phyloP scores from a whole-genome alignment of 441 rosid genomes.

The Geranium incanum region DNA sequence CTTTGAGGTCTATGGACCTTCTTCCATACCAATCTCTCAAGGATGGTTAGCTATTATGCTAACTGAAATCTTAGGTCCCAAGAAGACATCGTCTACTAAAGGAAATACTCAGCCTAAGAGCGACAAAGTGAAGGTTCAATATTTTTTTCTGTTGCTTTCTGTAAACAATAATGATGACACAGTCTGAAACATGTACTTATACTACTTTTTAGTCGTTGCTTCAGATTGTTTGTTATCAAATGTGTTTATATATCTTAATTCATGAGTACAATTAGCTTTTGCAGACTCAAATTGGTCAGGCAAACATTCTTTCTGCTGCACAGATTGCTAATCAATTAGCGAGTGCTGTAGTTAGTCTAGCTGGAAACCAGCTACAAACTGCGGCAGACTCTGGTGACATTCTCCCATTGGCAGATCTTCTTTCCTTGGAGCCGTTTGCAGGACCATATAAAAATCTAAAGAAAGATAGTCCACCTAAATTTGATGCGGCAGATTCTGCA shows the following conservation, averaged over 20 bases:
- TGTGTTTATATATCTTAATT: conserved; percentile 12
- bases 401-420: conserved; percentile 72
- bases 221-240: conserved; percentile 18
- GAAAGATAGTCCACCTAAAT: conserved; percentile 55
- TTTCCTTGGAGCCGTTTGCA: conserved; percentile 75
- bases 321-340: conserved; percentile 69
- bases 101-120: conserved; percentile 48
- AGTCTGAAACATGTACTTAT: conserved; percentile 15
- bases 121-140: conserved; percentile 59
- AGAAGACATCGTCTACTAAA: conserved; percentile 49
- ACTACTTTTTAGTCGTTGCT: not conserved
- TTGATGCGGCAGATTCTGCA: conserved; percentile 81
- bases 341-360: conserved; percentile 71
- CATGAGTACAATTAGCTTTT: conserved; percentile 22
- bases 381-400: conserved; percentile 43
- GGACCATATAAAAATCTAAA: conserved; percentile 56
- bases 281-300: conserved; percentile 72
- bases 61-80: conserved; percentile 50
- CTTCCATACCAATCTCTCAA: conserved; percentile 74
- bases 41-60: conserved; percentile 85
- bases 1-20: conserved; percentile 74
- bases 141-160: conserved; percentile 13
- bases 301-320: conserved; percentile 55
- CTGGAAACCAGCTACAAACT: conserved; percentile 47
- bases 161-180: not conserved